These are phyloP conservation scores for Geranium incanum DNA, from an alignment of 441 rosid species.

Conservation along the genomic window DNA sequence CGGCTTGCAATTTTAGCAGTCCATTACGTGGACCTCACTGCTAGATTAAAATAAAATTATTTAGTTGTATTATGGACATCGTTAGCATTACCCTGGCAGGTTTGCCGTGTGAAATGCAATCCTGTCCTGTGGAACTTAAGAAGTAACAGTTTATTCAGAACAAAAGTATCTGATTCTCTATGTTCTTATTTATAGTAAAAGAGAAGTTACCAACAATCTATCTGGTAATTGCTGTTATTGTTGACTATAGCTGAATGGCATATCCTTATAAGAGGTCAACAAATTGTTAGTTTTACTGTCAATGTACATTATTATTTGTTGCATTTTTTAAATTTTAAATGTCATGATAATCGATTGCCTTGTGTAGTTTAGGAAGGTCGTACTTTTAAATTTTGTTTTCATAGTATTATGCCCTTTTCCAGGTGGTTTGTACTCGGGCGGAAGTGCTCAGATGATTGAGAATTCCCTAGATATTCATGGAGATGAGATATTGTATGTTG, in stretches of 20 bases:
- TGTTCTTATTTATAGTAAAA: not conserved
- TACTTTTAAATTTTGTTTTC: not conserved
- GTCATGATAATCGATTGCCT: not conserved
- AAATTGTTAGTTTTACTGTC: not conserved
- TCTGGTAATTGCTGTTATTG: not conserved
- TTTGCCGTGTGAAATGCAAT: not conserved
- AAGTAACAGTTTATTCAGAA: not conserved
- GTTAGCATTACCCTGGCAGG: not conserved
- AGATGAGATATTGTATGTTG: conserved; percentile 88
- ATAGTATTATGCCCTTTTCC: conserved; percentile 22
- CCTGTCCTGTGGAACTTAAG: not conserved
- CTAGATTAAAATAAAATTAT: not conserved
- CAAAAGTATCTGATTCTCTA: not conserved
- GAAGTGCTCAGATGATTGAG: conserved; percentile 97
- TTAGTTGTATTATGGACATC: not conserved
- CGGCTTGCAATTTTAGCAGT: not conserved
- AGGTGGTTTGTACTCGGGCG: conserved; percentile 93
- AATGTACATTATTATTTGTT: not conserved
- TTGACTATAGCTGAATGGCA: not conserved
- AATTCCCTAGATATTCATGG: conserved; percentile 79
- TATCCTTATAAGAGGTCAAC: not conserved
- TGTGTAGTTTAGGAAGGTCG: conserved; percentile 2
- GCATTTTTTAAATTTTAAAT: not conserved
- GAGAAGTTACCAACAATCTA: not conserved
- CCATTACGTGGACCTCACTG: not conserved